Conservation (phyloP, 164 flowering plant species). For the Saururus chinensis region DNA sequence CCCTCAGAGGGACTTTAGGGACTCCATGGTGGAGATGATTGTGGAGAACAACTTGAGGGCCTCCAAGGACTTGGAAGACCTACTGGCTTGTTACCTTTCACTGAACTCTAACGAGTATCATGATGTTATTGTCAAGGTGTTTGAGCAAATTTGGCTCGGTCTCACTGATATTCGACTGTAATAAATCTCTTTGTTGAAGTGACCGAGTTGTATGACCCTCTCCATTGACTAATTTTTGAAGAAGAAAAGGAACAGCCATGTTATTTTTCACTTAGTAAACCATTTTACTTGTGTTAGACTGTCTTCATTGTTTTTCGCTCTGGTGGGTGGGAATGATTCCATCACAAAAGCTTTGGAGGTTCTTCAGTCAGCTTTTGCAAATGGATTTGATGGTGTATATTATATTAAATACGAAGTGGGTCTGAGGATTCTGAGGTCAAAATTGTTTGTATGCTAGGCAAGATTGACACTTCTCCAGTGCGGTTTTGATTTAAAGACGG, state of each 20-base stretch:
- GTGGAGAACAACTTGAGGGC: slow-evolving; percentile 54
- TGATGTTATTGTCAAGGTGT: slow-evolving; percentile 60
- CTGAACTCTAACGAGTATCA: slow-evolving; percentile 73
- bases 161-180: slow-evolving; percentile 19
- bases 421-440: too few relatives aligned
- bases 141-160: slow-evolving; percentile 82
- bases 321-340: too few relatives aligned
- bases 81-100: slow-evolving; percentile 74
- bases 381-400: too few relatives aligned
- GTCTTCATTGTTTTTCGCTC: too few relatives aligned
- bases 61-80: slow-evolving; percentile 74
- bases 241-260: not conserved
- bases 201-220: not conserved
- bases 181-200: not conserved
- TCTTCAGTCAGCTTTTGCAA: too few relatives aligned
- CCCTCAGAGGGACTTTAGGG: slow-evolving; percentile 69
- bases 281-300: too few relatives aligned
- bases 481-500: too few relatives aligned
- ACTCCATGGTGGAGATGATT: slow-evolving; percentile 93
- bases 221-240: not conserved
- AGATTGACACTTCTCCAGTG: too few relatives aligned
- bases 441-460: too few relatives aligned
- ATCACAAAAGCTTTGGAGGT: too few relatives aligned
- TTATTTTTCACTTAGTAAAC: too few relatives aligned
- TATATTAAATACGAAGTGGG: too few relatives aligned